Evolutionary conservation across 345 rosid genomes (phyloP).

Genomic region (Gynandropsis gynandra): DNA sequence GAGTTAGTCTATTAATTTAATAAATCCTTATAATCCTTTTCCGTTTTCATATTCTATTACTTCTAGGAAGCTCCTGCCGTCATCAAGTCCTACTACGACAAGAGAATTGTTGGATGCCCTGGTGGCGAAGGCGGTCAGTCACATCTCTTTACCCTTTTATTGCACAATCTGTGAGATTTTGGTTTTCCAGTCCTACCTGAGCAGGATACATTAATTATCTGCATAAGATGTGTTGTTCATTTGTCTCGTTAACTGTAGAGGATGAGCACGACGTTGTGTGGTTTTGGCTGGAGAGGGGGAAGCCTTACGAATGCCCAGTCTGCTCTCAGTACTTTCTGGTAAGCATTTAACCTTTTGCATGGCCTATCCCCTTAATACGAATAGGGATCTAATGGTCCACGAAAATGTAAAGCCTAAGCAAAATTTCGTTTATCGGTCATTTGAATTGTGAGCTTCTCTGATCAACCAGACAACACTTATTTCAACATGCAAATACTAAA

Average conservation of each 20-base stretch:
- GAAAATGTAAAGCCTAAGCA: constrained; percentile 18
- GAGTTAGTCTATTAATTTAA: not conserved
- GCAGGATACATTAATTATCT: not conserved
- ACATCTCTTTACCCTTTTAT: not conserved
- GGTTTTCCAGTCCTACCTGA: not conserved
- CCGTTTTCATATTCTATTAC: not conserved
- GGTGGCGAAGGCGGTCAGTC: constrained; percentile 58
- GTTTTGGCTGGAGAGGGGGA: constrained; percentile 96
- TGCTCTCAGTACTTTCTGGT: constrained; percentile 86
- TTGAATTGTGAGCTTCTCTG: too few species aligned
- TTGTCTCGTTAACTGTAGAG: constrained; percentile 37
- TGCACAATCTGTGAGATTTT: not conserved
- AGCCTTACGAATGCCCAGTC: constrained; percentile 74
- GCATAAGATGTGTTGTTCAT: not conserved
- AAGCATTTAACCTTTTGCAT: constrained; percentile 1
- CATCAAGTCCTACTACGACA: constrained; percentile 44
- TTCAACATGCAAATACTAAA: not conserved
- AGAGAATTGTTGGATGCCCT: constrained; percentile 60
- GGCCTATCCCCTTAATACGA: too few species aligned
- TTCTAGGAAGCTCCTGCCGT: constrained; percentile 46
- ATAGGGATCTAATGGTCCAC: not conserved
- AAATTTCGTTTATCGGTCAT: too few species aligned
- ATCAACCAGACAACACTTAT: not conserved
- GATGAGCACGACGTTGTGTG: constrained; percentile 95
- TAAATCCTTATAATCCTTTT: not conserved